phyloP scores from a whole-genome alignment of 108 stramenopile genomes.

The Skeletonema grethae region DNA sequence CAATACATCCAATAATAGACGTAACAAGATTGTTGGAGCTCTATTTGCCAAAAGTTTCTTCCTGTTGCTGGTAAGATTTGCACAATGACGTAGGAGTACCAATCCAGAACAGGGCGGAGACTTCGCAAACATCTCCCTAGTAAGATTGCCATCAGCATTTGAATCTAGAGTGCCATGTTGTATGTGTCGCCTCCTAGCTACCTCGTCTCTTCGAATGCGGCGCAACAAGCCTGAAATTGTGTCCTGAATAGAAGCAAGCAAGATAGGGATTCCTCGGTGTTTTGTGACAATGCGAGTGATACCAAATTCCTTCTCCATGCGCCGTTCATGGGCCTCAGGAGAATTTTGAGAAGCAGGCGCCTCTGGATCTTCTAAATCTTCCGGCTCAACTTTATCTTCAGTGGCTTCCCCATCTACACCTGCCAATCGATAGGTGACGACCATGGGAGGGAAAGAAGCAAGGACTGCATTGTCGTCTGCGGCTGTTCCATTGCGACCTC shows the following conservation, averaged over 20 bases:
- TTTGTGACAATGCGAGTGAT: conserved; percentile 62
- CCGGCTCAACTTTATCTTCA: conserved; percentile 75
- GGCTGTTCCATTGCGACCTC: conserved; percentile 25
- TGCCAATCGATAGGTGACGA: conserved; percentile 77
- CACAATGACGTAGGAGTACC: conserved; percentile 60
- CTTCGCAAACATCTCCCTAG: conserved; percentile 56
- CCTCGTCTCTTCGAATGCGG: conserved; percentile 74
- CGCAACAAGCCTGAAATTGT: conserved; percentile 58
- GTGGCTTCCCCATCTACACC: conserved; percentile 92
- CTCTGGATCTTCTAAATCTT: conserved; percentile 72
- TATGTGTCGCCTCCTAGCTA: conserved; percentile 14
- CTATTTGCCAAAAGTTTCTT: conserved; percentile 72
- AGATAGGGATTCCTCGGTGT: conserved; percentile 56
- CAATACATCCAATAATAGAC: conserved; percentile 76
- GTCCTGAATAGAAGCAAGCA: conserved; percentile 64
- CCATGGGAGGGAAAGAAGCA: conserved; percentile 66
- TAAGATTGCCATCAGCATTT: conserved; percentile 39
- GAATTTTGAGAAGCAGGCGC: conserved; percentile 40
- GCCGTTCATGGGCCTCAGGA: conserved; percentile 51
- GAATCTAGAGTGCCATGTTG: conserved; percentile 1
- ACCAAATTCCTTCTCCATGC: conserved; percentile 81
- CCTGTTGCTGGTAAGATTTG: conserved; percentile 67
- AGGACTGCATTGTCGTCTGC: conserved; percentile 45
- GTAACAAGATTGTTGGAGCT: conserved; percentile 78
- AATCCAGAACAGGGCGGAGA: conserved; percentile 65